Evolutionary conservation across 352 stramenopile species (phyloP).

Genomic region (Phytophthora hybrid): DNA sequence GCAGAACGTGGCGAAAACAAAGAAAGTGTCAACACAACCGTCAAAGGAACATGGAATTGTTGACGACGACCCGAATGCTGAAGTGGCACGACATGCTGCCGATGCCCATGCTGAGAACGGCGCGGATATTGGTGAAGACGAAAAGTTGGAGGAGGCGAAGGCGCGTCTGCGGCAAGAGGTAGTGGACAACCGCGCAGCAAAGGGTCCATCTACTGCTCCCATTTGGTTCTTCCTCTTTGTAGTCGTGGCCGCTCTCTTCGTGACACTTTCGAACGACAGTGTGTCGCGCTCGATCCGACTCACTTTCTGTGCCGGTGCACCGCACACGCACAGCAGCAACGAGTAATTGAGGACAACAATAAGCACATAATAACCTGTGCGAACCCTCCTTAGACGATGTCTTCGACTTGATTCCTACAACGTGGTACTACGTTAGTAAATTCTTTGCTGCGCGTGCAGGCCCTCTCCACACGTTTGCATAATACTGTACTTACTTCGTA

Average conservation of each 20-base stretch:
- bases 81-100: constrained; percentile 35
- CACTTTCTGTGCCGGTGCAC: constrained; percentile 23
- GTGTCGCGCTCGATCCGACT: constrained; percentile 62
- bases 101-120: constrained; percentile 54
- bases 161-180: constrained; percentile 58
- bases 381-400: constrained; percentile 9
- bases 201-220: constrained; percentile 41
- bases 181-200: constrained; percentile 37
- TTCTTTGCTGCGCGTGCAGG: constrained; percentile 7
- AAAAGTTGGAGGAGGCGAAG: constrained; percentile 40
- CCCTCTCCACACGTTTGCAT: neutral
- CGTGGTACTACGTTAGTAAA: neutral
- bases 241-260: constrained; percentile 58
- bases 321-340: constrained; percentile 37
- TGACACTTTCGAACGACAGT: constrained; percentile 75
- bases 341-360: constrained; percentile 25
- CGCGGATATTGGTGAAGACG: constrained; percentile 47
- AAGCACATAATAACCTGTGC: neutral
- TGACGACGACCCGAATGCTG: constrained; percentile 45
- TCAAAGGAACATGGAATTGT: constrained; percentile 29
- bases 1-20: neutral
- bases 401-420: constrained; percentile 8
- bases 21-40: constrained; percentile 20
- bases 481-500: neutral
- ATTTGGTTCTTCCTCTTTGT: constrained; percentile 68